These are phyloP conservation scores for Panicum virgatum DNA, from an alignment of 202 grass and related monocot genomes.

Conservation along the genomic window DNA sequence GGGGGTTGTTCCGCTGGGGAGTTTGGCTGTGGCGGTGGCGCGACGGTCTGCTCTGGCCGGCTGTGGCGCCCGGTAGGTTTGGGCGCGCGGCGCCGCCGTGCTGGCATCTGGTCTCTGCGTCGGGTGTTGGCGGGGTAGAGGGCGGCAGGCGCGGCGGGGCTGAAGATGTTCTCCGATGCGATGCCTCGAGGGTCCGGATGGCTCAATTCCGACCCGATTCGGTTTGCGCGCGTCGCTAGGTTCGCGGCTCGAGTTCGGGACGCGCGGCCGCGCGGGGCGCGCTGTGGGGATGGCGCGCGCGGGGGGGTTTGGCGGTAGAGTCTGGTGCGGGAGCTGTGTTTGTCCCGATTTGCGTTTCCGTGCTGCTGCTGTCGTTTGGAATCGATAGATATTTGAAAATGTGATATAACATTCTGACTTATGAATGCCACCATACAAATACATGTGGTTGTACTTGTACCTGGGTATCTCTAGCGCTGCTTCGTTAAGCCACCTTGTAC, in stretches of 20 bases:
- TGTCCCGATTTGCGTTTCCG: background rate
- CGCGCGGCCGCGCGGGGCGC: background rate
- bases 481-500: background rate
- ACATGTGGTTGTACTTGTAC: too few species aligned
- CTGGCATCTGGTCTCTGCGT: background rate
- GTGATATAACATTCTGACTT: background rate
- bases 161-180: background rate
- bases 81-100: background rate
- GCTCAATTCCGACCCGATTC: background rate
- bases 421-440: background rate
- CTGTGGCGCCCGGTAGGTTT: background rate
- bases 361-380: background rate
- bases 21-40: background rate
- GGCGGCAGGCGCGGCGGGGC: background rate
- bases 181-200: background rate
- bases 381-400: background rate
- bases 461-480: background rate
- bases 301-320: background rate
- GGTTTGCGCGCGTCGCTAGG: background rate
- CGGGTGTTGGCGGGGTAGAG: background rate
- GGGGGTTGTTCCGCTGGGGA: background rate
- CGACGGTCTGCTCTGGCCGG: background rate
- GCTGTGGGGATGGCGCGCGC: background rate
- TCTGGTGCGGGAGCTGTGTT: background rate
- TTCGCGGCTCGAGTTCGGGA: background rate